Percentiles rank a stretch among this genome's conserved stretches.
Conservation (phyloP, 1,284 basidiomycete species). For the Ceraceosorus guamensis region DNA sequence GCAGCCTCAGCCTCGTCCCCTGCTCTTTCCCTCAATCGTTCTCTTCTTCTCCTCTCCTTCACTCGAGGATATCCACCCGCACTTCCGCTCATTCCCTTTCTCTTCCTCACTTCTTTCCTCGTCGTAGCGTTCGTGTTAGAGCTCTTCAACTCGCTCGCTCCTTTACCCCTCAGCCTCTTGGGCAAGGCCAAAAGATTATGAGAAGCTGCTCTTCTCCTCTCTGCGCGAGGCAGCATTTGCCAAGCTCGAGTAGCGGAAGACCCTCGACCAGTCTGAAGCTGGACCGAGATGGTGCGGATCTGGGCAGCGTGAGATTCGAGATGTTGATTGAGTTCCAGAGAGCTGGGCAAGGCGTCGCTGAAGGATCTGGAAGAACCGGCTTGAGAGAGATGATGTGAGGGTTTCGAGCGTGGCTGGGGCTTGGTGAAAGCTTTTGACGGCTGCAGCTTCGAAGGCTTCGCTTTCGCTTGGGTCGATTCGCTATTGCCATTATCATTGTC, state of each 20-base stretch:
- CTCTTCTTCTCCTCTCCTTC: neutral
- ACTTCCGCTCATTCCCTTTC: conserved; percentile 23
- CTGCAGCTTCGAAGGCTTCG: too few relatives aligned
- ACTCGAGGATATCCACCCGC: conserved; percentile 14
- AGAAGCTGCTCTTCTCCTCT: conserved; percentile 39
- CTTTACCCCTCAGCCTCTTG: conserved; percentile 34
- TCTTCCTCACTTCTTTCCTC: conserved; percentile 26
- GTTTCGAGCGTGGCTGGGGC: too few relatives aligned
- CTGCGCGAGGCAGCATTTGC: conserved; percentile 44
- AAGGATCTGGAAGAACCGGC: too few relatives aligned
- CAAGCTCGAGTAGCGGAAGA: conserved; percentile 24
- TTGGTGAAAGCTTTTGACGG: too few relatives aligned
- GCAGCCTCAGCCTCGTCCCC: neutral
- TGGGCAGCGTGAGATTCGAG: too few relatives aligned
- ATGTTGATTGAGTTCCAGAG: too few relatives aligned
- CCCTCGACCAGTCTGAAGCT: too few relatives aligned
- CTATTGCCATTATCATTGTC: too few relatives aligned
- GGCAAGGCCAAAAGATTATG: conserved; percentile 45
- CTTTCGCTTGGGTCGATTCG: too few relatives aligned
- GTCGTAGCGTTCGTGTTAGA: conserved; percentile 34
- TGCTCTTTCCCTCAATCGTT: conserved; percentile 14
- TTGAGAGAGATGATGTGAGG: too few relatives aligned
- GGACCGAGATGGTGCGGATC: too few relatives aligned
- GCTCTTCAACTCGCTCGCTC: conserved; percentile 34
- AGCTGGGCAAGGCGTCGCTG: too few relatives aligned